A percentile compares a stretch with the other conserved stretches of the same genome.
phyloP scores from a whole-genome alignment of 2,329 filamentous ascomycete genomes.

The Passalora sequoiae region DNA sequence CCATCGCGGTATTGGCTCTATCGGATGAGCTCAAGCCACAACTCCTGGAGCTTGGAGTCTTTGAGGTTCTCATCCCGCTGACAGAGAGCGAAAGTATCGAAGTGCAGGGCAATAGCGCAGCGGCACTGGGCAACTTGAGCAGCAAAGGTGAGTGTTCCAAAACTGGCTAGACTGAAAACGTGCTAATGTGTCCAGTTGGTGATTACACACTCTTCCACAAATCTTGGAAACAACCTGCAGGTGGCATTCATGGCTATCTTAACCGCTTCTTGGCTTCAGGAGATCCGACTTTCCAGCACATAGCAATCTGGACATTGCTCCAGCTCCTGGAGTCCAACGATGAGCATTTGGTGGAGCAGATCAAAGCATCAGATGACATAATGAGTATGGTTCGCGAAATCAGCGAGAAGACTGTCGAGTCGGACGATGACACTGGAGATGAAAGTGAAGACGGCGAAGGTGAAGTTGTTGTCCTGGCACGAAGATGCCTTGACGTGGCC shows the following conservation, averaged over 20 bases:
- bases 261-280: slow-evolving; percentile 88
- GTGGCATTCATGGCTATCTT: slow-evolving; percentile 92
- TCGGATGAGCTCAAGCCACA: slow-evolving; percentile 94
- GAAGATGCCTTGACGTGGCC: slow-evolving; percentile 69
- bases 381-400: slow-evolving; percentile 89
- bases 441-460: slow-evolving; percentile 89
- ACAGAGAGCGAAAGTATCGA: slow-evolving; percentile 95
- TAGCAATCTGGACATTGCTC: slow-evolving; percentile 95
- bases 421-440: slow-evolving; percentile 67
- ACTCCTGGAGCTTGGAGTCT: slow-evolving; percentile 84
- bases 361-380: slow-evolving; percentile 84
- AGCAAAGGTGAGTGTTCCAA: slow-evolving; percentile 73
- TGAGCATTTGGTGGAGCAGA: slow-evolving; percentile 77
- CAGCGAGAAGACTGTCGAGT: slow-evolving; percentile 80
- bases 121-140: slow-evolving; percentile 88
- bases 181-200: slow-evolving; percentile 59
- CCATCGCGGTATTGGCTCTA: slow-evolving; percentile 89
- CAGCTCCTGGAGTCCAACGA: slow-evolving; percentile 96
- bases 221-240: slow-evolving; percentile 87
- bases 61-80: slow-evolving; percentile 90
- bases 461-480: slow-evolving; percentile 85
- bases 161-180: neutral
- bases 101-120: slow-evolving; percentile 96
- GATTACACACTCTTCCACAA: slow-evolving; percentile 95
- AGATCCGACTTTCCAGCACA: slow-evolving; percentile 97